Conservation (phyloP, 2,329 filamentous ascomycete species). For the Apiospora koreana region DNA sequence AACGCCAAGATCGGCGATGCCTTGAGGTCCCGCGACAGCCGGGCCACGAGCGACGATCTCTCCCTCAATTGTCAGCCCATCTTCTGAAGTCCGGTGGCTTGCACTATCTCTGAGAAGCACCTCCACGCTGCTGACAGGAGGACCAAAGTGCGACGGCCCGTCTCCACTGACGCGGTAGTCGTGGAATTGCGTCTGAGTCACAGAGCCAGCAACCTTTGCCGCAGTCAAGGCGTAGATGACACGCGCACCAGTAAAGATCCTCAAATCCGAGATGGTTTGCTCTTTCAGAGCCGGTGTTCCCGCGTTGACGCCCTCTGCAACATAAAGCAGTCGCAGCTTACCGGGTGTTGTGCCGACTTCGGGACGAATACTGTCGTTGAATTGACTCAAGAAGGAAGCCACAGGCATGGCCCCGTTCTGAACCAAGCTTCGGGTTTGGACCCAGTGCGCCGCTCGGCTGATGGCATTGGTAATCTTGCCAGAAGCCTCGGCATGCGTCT, state of each 20-base stretch:
- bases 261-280: constrained; percentile 73
- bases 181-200: constrained; percentile 84
- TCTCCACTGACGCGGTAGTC: constrained; percentile 70
- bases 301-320: constrained; percentile 70
- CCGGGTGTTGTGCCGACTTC: constrained; percentile 63
- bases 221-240: constrained; percentile 85
- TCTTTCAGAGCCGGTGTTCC: constrained; percentile 66
- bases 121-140: constrained; percentile 79
- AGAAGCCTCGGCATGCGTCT: constrained; percentile 65
- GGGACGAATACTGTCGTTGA: constrained; percentile 62
- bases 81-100: constrained; percentile 63
- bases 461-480: constrained; percentile 62
- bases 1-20: constrained; percentile 63
- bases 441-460: constrained; percentile 68
- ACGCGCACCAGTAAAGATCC: constrained; percentile 77
- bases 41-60: constrained; percentile 74
- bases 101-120: constrained; percentile 68
- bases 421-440: constrained; percentile 69
- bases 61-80: constrained; percentile 52
- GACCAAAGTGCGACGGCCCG: constrained; percentile 71
- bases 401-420: constrained; percentile 74
- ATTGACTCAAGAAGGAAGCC: constrained; percentile 61
- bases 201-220: constrained; percentile 80
- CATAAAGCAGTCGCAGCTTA: constrained; percentile 79
- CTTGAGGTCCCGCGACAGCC: constrained; percentile 60